A percentile compares a stretch with the other conserved stretches of the same genome.
Evolutionary conservation across 2,329 filamentous ascomycete species (phyloP).

Genomic region (Diaporthe destruens): DNA sequence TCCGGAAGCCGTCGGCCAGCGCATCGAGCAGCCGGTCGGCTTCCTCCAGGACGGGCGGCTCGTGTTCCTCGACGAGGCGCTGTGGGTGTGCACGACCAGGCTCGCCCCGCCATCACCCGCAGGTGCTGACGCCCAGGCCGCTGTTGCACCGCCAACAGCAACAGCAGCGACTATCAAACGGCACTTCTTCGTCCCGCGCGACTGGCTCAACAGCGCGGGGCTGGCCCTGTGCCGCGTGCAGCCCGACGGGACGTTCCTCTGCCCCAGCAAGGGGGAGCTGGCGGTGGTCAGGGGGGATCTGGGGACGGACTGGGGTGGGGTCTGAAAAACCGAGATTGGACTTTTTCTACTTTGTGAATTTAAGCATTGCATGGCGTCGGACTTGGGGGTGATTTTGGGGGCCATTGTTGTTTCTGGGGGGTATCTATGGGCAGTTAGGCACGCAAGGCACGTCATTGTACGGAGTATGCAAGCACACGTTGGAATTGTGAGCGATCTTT

Average conservation of each 20-base stretch:
- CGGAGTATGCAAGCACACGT: slow-evolving; percentile 17
- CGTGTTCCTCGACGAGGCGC: slow-evolving; percentile 44
- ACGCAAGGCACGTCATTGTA: slow-evolving; percentile 15
- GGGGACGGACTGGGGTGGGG: slow-evolving; percentile 40
- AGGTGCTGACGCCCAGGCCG: too few relatives aligned
- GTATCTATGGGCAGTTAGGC: too few relatives aligned
- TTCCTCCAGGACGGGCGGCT: slow-evolving; percentile 43
- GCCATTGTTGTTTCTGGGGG: not conserved
- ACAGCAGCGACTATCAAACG: slow-evolving; percentile 18
- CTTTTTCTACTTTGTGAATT: not conserved
- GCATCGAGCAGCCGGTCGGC: slow-evolving; percentile 40
- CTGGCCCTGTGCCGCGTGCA: slow-evolving; percentile 42
- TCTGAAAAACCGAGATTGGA: slow-evolving; percentile 23
- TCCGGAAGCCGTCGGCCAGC: slow-evolving; percentile 8
- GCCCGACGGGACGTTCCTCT: slow-evolving; percentile 42
- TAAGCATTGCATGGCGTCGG: slow-evolving; percentile 14
- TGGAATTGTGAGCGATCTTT: slow-evolving; percentile 4
- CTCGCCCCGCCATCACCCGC: not conserved
- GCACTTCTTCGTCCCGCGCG: slow-evolving; percentile 46
- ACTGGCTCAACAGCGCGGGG: slow-evolving; percentile 44
- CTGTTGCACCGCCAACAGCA: too few relatives aligned
- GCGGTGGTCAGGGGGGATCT: slow-evolving; percentile 42
- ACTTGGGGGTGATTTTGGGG: not conserved
- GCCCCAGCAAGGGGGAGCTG: slow-evolving; percentile 43
- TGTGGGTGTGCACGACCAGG: slow-evolving; percentile 44